These are phyloP conservation scores for Solanum rostratum DNA, from an alignment of 257 asterid species.

Conservation along the genomic window DNA sequence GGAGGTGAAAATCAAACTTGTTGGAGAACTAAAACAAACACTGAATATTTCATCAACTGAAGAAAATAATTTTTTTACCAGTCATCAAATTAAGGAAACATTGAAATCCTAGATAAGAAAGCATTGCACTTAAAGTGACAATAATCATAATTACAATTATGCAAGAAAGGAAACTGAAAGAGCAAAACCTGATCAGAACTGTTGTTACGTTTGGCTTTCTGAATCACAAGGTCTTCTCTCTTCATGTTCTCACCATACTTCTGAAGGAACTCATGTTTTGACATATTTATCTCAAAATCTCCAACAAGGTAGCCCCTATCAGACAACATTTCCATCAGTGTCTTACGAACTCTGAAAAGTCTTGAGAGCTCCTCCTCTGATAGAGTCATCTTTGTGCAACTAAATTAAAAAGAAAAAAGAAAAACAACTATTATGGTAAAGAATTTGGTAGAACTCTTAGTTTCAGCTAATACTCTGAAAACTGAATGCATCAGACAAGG, in stretches of 20 bases:
- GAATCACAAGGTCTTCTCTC: slow-evolving; percentile 64
- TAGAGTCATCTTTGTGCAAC: slow-evolving; percentile 6
- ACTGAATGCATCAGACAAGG: not conserved
- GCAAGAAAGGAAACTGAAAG: not conserved
- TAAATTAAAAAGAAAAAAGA: not conserved
- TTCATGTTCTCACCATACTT: slow-evolving; percentile 70
- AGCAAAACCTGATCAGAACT: slow-evolving; percentile 45
- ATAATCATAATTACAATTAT: not conserved
- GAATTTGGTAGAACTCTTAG: not conserved
- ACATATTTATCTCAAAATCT: slow-evolving; percentile 22
- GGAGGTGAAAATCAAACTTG: not conserved
- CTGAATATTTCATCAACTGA: not conserved
- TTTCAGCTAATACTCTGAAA: not conserved
- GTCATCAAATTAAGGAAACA: not conserved
- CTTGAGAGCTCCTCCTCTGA: not conserved
- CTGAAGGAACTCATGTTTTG: slow-evolving; percentile 3
- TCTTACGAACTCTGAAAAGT: slow-evolving; percentile 17
- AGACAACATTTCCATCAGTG: slow-evolving; percentile 21
- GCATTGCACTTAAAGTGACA: not conserved
- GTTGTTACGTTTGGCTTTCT: slow-evolving; percentile 36
- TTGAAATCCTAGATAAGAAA: not conserved
- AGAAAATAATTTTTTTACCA: not conserved
- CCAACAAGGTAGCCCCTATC: slow-evolving; percentile 28
- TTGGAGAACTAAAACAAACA: not conserved
- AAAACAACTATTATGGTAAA: not conserved